A percentile compares a stretch with the other conserved stretches of the same genome.
Evolutionary conservation across 1,284 basidiomycete genomes (phyloP).

Genomic region (Polyporus tsugae): DNA sequence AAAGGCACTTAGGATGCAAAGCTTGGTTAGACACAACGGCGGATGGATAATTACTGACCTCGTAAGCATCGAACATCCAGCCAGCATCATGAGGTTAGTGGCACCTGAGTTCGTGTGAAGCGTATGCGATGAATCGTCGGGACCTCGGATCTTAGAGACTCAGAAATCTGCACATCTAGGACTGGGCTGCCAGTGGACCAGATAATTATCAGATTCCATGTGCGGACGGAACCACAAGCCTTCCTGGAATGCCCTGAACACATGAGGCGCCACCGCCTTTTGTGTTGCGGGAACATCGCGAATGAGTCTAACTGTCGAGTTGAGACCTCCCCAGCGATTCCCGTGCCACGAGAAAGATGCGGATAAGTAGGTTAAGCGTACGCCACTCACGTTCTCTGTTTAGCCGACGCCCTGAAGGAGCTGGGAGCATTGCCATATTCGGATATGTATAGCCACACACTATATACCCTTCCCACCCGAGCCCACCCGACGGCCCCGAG

Average conservation of each 20-base stretch:
- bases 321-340: not conserved
- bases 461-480: not conserved
- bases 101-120: not conserved
- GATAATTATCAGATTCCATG: not conserved
- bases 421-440: slow-evolving; percentile 16
- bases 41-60: too few relatives aligned
- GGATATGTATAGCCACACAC: slow-evolving; percentile 3
- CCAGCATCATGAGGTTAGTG: not conserved
- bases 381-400: slow-evolving; percentile 2
- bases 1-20: too few relatives aligned
- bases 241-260: not conserved
- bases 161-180: not conserved
- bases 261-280: not conserved
- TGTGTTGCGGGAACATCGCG: not conserved
- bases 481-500: not conserved
- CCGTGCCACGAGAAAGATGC: not conserved
- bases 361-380: not conserved
- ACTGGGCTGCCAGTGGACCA: not conserved
- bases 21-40: too few relatives aligned
- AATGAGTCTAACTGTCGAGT: not conserved
- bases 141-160: not conserved
- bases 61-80: too few relatives aligned
- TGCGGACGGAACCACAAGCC: not conserved
- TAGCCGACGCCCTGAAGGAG: not conserved
- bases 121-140: not conserved